phyloP scores from a whole-genome alignment of 78 protist species.

The Dictyostelium intermedium region DNA sequence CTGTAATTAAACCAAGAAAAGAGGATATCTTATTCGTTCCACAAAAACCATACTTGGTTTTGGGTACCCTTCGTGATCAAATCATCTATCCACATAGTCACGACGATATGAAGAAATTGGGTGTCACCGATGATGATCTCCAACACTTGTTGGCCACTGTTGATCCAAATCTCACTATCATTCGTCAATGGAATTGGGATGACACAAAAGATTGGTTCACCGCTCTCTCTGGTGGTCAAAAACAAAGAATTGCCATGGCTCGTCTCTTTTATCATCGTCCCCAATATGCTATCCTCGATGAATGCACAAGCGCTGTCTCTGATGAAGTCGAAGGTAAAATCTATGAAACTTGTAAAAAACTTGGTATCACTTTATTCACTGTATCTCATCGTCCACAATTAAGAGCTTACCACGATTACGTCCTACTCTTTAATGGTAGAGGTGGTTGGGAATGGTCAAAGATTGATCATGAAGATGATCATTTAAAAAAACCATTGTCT shows the following conservation, averaged over 20 bases:
- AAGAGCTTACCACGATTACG: slow-evolving; percentile 75
- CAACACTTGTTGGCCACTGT: slow-evolving; percentile 74
- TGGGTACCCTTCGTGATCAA: slow-evolving; percentile 92
- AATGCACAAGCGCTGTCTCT: slow-evolving; percentile 89
- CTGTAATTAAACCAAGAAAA: slow-evolving; percentile 83
- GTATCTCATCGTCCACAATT: slow-evolving; percentile 82
- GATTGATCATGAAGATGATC: slow-evolving; percentile 46
- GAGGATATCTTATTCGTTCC: slow-evolving; percentile 83
- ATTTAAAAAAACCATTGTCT: slow-evolving; percentile 48
- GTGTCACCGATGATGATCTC: slow-evolving; percentile 87
- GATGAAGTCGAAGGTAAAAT: slow-evolving; percentile 85
- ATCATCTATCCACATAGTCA: slow-evolving; percentile 86
- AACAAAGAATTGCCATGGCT: slow-evolving; percentile 93
- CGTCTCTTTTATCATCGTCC: slow-evolving; percentile 92
- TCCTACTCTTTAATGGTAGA: slow-evolving; percentile 78
- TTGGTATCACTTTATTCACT: slow-evolving; percentile 88
- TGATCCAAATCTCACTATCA: slow-evolving; percentile 74
- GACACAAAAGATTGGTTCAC: slow-evolving; percentile 80
- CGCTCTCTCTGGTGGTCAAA: slow-evolving; percentile 84
- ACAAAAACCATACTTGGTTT: slow-evolving; percentile 91
- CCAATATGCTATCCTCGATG: slow-evolving; percentile 92
- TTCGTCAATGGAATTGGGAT: slow-evolving; percentile 78
- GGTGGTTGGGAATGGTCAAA: slow-evolving; percentile 86
- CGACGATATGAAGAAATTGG: slow-evolving; percentile 76
- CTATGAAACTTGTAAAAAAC: slow-evolving; percentile 77